A percentile compares a stretch with the other conserved stretches of the same genome.
These are phyloP conservation scores for Sanguinoderma infundibulare DNA, from an alignment of 1,284 basidiomycete species.

Conservation along the genomic window DNA sequence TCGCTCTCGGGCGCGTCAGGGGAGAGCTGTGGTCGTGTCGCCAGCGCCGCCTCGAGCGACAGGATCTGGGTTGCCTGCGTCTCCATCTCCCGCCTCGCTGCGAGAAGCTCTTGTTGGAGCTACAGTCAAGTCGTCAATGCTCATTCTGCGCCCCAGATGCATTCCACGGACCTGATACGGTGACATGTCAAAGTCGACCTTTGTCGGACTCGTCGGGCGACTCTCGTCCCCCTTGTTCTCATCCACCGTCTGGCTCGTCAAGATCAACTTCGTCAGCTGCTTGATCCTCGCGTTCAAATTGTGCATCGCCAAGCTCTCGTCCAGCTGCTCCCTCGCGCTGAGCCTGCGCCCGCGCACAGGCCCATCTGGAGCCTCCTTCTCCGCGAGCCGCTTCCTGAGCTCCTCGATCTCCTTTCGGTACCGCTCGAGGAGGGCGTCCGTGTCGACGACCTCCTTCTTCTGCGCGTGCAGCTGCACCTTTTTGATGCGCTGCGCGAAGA, in stretches of 20 bases:
- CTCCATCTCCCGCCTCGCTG: constrained; percentile 74
- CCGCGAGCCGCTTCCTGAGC: constrained; percentile 68
- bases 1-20: constrained; percentile 64
- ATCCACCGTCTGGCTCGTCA: constrained; percentile 83
- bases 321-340: constrained; percentile 77
- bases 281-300: constrained; percentile 82
- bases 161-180: constrained; percentile 78
- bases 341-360: constrained; percentile 60
- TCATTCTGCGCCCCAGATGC: too few species aligned
- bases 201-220: constrained; percentile 77
- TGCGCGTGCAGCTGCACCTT: constrained; percentile 85
- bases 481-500: constrained; percentile 91
- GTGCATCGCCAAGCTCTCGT: constrained; percentile 79
- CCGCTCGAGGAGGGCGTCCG: constrained; percentile 89
- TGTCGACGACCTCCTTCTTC: constrained; percentile 93
- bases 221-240: constrained; percentile 70
- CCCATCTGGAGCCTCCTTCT: constrained; percentile 60
- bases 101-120: constrained; percentile 86
- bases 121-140: constrained; percentile 34
- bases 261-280: constrained; percentile 85
- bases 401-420: constrained; percentile 93
- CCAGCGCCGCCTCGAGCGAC: constrained; percentile 73
- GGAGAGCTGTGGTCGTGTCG: constrained; percentile 63
- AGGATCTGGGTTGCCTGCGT: constrained; percentile 82
- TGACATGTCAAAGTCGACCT: constrained; percentile 85